Evolutionary conservation across 257 asterid species (phyloP).

Genomic region (Verbascum thapsus): DNA sequence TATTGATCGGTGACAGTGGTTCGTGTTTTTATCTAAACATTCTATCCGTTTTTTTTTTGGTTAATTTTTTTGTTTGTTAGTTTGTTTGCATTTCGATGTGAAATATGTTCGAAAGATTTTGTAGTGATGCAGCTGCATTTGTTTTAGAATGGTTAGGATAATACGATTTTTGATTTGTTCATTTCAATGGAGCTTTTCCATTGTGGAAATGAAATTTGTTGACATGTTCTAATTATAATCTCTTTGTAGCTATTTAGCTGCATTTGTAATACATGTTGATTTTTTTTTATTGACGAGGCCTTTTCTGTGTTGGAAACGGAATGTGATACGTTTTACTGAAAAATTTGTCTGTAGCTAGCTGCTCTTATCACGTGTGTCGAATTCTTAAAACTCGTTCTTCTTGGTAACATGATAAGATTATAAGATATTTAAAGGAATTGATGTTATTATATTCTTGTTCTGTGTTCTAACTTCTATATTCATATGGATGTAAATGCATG

Average conservation of each 20-base stretch:
- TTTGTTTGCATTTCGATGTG: neutral
- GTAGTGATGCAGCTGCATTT: too few relatives aligned
- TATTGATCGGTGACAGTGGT: conserved; percentile 80
- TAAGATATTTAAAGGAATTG: neutral
- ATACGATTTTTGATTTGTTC: too few relatives aligned
- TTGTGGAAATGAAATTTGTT: conserved; percentile 23
- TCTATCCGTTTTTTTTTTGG: neutral
- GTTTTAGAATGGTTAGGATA: too few relatives aligned
- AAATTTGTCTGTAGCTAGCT: neutral
- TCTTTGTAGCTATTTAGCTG: conserved; percentile 28
- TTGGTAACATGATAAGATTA: neutral
- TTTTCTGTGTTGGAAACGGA: neutral
- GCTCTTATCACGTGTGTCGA: conserved; percentile 7
- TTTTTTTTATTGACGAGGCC: conserved; percentile 20
- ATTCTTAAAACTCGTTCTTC: neutral
- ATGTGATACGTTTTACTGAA: conserved; percentile 1
- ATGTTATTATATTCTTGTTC: neutral
- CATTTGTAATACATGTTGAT: too few relatives aligned
- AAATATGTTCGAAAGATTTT: too few relatives aligned
- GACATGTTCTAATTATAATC: conserved; percentile 1
- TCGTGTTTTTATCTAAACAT: conserved; percentile 24
- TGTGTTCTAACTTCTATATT: conserved; percentile 4
- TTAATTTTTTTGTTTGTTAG: neutral
- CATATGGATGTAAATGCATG: too few relatives aligned
- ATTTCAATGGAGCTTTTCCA: too few relatives aligned